Percentiles rank a stretch among this genome's conserved stretches.
Evolutionary conservation across 2,329 filamentous ascomycete species (phyloP).

Genomic region (Fusarium subglutinans): DNA sequence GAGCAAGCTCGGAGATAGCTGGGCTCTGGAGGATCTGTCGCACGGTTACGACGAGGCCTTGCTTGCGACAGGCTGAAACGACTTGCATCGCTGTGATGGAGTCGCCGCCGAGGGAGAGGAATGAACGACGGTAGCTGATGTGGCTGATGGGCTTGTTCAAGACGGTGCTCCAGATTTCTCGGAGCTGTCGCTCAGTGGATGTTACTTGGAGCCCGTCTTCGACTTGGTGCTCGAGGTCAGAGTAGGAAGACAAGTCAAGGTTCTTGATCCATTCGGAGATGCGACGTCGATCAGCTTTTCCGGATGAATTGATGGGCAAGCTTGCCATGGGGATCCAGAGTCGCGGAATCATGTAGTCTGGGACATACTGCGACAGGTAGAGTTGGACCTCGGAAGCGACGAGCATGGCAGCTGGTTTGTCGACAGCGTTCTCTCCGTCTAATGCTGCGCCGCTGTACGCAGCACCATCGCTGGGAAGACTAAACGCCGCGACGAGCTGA

Average conservation of each 20-base stretch:
- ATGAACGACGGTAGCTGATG: background rate
- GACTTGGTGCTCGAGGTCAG: background rate
- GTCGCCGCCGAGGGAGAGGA: background rate
- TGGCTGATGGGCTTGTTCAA: background rate
- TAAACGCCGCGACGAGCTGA: background rate
- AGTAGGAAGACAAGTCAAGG: background rate
- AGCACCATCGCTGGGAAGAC: background rate
- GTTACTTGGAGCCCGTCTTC: background rate
- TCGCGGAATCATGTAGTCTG: background rate
- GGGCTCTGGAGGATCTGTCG: background rate
- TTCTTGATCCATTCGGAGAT: background rate
- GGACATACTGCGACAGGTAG: background rate
- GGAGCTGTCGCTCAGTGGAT: background rate
- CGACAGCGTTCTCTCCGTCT: background rate
- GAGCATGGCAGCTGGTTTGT: background rate
- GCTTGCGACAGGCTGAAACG: background rate
- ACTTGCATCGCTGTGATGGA: constrained; percentile 3
- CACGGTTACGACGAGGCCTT: background rate
- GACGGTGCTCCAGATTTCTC: background rate
- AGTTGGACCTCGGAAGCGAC: background rate
- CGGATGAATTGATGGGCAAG: background rate
- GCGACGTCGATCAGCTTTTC: background rate
- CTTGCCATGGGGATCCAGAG: background rate
- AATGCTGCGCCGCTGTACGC: background rate
- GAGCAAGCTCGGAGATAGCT: background rate